Conservation (phyloP, 257 asterid genomes). For the Apocynum venetum region DNA sequence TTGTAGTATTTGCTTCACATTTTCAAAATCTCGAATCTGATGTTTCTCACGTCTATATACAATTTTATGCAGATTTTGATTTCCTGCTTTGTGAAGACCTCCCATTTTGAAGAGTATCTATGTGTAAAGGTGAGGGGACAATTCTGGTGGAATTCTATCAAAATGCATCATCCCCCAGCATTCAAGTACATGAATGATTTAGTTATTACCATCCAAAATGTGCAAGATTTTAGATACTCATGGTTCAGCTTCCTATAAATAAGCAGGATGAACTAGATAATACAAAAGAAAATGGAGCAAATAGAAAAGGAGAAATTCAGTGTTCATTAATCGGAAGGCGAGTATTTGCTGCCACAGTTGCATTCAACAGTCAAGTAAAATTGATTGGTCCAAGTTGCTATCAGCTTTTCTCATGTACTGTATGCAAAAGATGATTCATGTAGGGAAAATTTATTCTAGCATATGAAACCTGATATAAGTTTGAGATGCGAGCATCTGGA, state of each 20-base stretch:
- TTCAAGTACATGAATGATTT: not conserved
- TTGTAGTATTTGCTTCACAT: not conserved
- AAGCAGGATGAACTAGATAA: not conserved
- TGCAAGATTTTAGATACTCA: not conserved
- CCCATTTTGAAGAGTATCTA: slow-evolving; percentile 89
- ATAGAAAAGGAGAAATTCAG: not conserved
- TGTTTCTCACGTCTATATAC: slow-evolving; percentile 6
- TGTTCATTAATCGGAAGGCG: not conserved
- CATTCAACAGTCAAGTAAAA: not conserved
- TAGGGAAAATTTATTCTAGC: not conserved
- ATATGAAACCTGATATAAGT: not conserved
- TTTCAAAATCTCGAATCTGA: not conserved
- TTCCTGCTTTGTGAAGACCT: slow-evolving; percentile 98
- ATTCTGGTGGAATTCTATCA: slow-evolving; percentile 1
- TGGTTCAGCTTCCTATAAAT: not conserved
- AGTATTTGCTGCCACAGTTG: not conserved
- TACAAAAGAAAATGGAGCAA: not conserved
- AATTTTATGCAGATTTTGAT: slow-evolving; percentile 60
- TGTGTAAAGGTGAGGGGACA: slow-evolving; percentile 84
- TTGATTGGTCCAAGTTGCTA: not conserved
- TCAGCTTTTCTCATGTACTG: not conserved
- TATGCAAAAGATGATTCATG: not conserved
- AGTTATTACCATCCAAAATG: not conserved
- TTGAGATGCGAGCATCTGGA: not conserved
- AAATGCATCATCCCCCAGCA: not conserved